Conservation (phyloP, 2,329 filamentous ascomycete species). For the Sclerotinia spermophila region DNA sequence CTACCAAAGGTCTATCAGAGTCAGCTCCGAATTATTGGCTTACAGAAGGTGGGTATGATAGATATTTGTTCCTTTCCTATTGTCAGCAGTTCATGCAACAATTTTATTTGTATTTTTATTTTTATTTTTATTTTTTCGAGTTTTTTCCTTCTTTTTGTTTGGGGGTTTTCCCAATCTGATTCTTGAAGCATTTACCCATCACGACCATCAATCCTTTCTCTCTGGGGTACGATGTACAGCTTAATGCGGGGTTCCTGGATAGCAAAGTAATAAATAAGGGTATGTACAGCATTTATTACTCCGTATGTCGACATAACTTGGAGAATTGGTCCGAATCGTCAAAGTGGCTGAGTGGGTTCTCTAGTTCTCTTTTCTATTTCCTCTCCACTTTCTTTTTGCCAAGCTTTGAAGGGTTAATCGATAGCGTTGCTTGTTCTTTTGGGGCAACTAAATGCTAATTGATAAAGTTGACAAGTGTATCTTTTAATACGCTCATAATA, state of each 20-base stretch:
- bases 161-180: not conserved
- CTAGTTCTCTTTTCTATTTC: not conserved
- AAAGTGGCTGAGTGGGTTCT: too few relatives aligned
- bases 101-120: not conserved
- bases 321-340: constrained; percentile 2
- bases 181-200: not conserved
- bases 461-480: not conserved
- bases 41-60: not conserved
- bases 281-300: not conserved
- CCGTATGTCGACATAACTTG: not conserved
- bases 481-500: not conserved
- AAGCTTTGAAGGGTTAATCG: constrained; percentile 4
- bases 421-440: not conserved
- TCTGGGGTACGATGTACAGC: constrained; percentile 6
- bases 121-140: accelerated
- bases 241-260: not conserved
- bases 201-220: not conserved
- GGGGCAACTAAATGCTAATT: not conserved
- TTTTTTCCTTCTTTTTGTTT: not conserved
- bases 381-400: not conserved
- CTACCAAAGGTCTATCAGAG: not conserved
- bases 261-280: not conserved
- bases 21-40: not conserved
- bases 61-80: not conserved
- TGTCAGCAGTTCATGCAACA: not conserved